These are phyloP conservation scores for Colletotrichum incanum DNA, from an alignment of 2,329 filamentous ascomycete species.

Conservation along the genomic window DNA sequence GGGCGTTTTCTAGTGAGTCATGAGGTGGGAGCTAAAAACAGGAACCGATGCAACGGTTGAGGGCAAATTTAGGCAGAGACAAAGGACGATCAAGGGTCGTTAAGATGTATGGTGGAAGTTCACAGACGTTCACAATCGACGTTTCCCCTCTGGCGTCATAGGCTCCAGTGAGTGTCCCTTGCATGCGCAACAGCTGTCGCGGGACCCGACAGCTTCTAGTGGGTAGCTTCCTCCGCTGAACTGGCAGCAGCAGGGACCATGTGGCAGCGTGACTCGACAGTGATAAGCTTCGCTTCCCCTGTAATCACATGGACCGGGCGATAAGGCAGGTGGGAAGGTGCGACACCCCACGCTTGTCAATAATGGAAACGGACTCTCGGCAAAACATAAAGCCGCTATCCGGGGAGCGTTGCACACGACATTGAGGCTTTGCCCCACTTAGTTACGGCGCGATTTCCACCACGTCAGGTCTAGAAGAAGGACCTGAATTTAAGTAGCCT, in stretches of 20 bases:
- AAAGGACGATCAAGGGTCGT: slow-evolving; percentile 15
- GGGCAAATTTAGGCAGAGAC: slow-evolving; percentile 35
- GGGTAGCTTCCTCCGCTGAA: slow-evolving; percentile 34
- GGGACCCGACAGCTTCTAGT: slow-evolving; percentile 33
- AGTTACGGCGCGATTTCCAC: slow-evolving; percentile 32
- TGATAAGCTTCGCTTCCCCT: slow-evolving; percentile 39
- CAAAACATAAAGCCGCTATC: slow-evolving; percentile 31
- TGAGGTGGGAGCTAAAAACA: slow-evolving; percentile 23
- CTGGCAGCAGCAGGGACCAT: slow-evolving; percentile 40
- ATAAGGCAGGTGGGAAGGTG: slow-evolving; percentile 26
- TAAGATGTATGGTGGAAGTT: slow-evolving; percentile 29
- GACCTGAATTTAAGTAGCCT: slow-evolving; percentile 17
- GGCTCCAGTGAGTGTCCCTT: slow-evolving; percentile 36
- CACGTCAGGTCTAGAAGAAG: slow-evolving; percentile 28
- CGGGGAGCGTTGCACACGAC: slow-evolving; percentile 20
- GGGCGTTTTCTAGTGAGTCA: slow-evolving; percentile 36
- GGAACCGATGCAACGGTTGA: slow-evolving; percentile 29
- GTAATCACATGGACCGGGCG: slow-evolving; percentile 39
- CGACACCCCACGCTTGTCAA: slow-evolving; percentile 23
- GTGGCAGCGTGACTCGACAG: slow-evolving; percentile 41
- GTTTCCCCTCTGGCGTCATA: slow-evolving; percentile 41
- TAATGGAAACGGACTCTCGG: not conserved
- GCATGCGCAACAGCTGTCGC: slow-evolving; percentile 37
- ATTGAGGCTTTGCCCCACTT: slow-evolving; percentile 33
- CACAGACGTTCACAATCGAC: slow-evolving; percentile 12